These are phyloP conservation scores for Phaffomyces thermotolerans DNA, from an alignment of 805 yeast species.

Conservation along the genomic window DNA sequence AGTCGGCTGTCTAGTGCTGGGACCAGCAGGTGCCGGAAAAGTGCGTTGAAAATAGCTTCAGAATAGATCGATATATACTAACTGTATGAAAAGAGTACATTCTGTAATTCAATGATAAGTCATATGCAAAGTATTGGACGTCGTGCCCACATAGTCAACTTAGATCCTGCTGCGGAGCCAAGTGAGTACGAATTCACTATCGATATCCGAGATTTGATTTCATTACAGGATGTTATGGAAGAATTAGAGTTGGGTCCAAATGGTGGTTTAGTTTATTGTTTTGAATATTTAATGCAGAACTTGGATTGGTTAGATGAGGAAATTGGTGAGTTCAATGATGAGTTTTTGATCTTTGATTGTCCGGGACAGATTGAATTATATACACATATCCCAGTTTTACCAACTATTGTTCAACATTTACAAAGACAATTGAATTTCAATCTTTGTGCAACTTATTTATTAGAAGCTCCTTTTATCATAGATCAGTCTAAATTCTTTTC, in stretches of 20 bases:
- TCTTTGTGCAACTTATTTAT: slow-evolving; percentile 83
- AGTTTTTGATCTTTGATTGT: slow-evolving; percentile 88
- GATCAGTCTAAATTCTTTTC: slow-evolving; percentile 90
- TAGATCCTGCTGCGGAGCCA: slow-evolving; percentile 97
- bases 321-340: slow-evolving; percentile 93
- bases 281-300: slow-evolving; percentile 82
- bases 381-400: slow-evolving; percentile 90
- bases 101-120: slow-evolving; percentile 79
- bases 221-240: slow-evolving; percentile 91
- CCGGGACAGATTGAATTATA: slow-evolving; percentile 96
- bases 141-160: slow-evolving; percentile 86
- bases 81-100: slow-evolving; percentile 45
- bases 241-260: slow-evolving; percentile 91
- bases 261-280: slow-evolving; percentile 89
- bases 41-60: slow-evolving; percentile 13
- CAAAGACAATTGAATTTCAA: slow-evolving; percentile 74
- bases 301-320: slow-evolving; percentile 97
- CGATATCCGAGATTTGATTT: slow-evolving; percentile 85
- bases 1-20: slow-evolving; percentile 88
- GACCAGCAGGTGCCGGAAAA: slow-evolving; percentile 98
- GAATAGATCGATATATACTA: not conserved
- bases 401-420: slow-evolving; percentile 80
- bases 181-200: slow-evolving; percentile 85
- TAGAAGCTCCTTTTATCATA: slow-evolving; percentile 91
- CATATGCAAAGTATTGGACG: slow-evolving; percentile 89